Conservation (phyloP, 768 basidiomycete genomes). For the Clavulina sp. region DNA sequence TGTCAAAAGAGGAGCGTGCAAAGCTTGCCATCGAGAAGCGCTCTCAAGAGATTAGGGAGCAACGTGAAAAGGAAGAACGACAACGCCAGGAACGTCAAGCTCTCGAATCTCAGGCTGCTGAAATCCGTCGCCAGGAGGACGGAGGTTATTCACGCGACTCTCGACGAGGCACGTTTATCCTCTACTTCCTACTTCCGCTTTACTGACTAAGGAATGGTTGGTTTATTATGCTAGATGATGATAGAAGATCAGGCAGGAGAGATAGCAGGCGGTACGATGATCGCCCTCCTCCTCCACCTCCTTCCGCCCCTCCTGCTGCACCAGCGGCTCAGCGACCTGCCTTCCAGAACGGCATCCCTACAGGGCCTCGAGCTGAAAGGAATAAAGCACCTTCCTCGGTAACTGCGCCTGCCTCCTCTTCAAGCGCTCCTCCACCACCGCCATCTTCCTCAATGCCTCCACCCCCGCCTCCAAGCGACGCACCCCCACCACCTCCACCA, state of each 20-base stretch:
- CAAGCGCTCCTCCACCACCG: constrained; percentile 19
- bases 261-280: constrained; percentile 13
- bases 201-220: background rate
- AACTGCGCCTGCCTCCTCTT: constrained; percentile 23
- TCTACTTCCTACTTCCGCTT: constrained; percentile 6
- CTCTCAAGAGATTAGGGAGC: constrained; percentile 59
- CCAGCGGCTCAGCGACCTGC: constrained; percentile 13
- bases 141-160: constrained; percentile 19
- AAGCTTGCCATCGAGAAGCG: constrained; percentile 78
- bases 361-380: constrained; percentile 60
- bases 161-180: constrained; percentile 24
- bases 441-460: constrained; percentile 27
- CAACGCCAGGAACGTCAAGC: constrained; percentile 42
- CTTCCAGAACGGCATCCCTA: constrained; percentile 55
- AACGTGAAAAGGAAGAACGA: constrained; percentile 48
- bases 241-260: constrained; percentile 18
- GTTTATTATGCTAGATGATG: constrained; percentile 21
- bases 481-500: constrained; percentile 28
- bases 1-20: constrained; percentile 83
- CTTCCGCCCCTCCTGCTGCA: constrained; percentile 4
- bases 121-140: constrained; percentile 32
- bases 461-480: constrained; percentile 9
- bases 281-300: constrained; percentile 20
- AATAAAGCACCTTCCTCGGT: constrained; percentile 19
- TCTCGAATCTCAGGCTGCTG: constrained; percentile 62